Evolutionary conservation across 2,329 filamentous ascomycete species (phyloP), one percentile per base, ranked within the genome.

Genomic region (Gliomastix tumulicola): DNA sequence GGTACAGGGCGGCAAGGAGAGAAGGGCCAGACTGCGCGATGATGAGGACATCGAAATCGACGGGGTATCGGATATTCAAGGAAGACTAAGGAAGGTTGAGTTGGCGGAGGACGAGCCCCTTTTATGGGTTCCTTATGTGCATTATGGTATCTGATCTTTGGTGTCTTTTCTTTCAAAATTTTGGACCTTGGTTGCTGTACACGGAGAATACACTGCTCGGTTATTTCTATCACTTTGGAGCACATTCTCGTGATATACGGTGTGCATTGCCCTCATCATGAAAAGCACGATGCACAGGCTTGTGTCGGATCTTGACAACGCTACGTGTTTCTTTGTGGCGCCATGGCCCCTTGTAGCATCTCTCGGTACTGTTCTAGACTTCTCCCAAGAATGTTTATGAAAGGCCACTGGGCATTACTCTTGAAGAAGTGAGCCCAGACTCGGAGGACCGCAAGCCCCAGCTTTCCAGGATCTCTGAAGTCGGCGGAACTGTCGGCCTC

Each of bases 391-490:
- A 66, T 60, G 13, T 68, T 67, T 28, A 69, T 66, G 36, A 69
- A 66, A 1, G 57, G 59, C 66, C 65, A 69, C 37, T 68, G 65
- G 0, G 65, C 66, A 17, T 69, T 69, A 6, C 64, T 63, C 23
- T 60, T 57, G 44, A 69, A 69, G 42, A 69, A 66, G 6, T 65
- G 59, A 12, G 59, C 57, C 66, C 65, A 69, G 8, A 69, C 66
- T 17, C 55, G 61, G 15, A 68, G 32, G 0, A 69, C 63, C 1
- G 61, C 60, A 0, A 64, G 43, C 6, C 62, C 54, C 2, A 68
- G 51, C 4, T 47, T 43, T 3, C 49, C 47, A 1, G 61, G 53
- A 20, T 54, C 36, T 33, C 48, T 20, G 25, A 45, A 23, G 40
- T 50, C 15, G 42, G 28, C 13, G 3, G 37, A 21, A 3, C 30